Base-by-base conservation (phyloP, 2,329 filamentous ascomycete species). In the Fusarium verrucosum region DNA sequence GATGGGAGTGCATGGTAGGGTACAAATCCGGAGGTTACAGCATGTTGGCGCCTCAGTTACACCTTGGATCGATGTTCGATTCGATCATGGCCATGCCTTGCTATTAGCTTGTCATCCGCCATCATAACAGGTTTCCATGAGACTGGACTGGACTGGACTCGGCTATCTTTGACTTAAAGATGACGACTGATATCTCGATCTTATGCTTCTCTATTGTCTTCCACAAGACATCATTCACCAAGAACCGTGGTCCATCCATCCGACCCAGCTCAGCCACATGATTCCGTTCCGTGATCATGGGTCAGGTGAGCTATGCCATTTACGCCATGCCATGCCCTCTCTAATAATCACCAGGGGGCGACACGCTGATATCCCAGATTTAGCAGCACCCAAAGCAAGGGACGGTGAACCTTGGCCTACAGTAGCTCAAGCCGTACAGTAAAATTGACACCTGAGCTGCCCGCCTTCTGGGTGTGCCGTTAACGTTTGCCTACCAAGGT, bases 301-400 rank as follows among this genome's bases (percentile, higher is more conserved):
- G 70, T 73, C 71, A 73, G 68, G 65, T 73, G 71, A 72, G 66
- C 67, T 58, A 54, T 72, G 63, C 68, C 72, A 69, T 70, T 56
- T 68, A 70, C 67, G 69, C 70, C 66, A 70, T 68, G 51, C 51
- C 52, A 58, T 65, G 47, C 45, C n/a, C 61, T 67, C 68, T 55
- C 65, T 55, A 52, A 65, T 55, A 52, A 65, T 65, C 50, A 49
- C 30, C 56, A 52, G 50, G 62, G 61, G 56, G 58, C 50, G 17
- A 51, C 58, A 65, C 47, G 42, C 51, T 61, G 44, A 42, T 65
- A 61, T 41, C 47, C 57, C 36, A 58, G 51, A 54, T 59, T 62
- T 66, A 63, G 62, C 52, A 63, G 62, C 52, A 61, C 49, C 36
- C 19, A 28, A 65, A 44, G 62, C 40, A 63, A 66, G 62, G 62